phyloP scores from a whole-genome alignment of 108 stramenopile genomes.

The Cyclostephanos tholiformis region DNA sequence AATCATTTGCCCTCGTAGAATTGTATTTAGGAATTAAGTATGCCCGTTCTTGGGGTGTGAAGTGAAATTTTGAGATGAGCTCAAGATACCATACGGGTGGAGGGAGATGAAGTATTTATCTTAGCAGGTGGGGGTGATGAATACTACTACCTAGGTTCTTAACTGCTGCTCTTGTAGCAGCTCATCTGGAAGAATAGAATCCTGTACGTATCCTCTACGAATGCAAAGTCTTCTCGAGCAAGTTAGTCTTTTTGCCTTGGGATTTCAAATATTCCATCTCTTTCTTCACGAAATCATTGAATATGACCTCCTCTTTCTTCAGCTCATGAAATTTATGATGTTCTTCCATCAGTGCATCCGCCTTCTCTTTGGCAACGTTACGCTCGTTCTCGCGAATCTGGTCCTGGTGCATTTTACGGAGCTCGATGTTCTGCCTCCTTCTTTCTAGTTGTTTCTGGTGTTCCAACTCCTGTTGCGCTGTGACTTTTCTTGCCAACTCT shows the following conservation, averaged over 20 bases:
- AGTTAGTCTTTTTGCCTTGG: slow-evolving; percentile 36
- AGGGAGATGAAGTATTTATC: too few species aligned
- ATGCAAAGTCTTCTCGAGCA: slow-evolving; percentile 37
- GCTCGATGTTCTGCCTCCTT: slow-evolving; percentile 35
- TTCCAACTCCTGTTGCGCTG: slow-evolving; percentile 19
- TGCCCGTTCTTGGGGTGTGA: too few species aligned
- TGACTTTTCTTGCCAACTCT: slow-evolving; percentile 27
- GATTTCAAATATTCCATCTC: slow-evolving; percentile 44
- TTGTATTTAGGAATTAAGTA: too few species aligned
- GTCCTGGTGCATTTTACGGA: slow-evolving; percentile 31
- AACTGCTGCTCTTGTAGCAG: too few species aligned
- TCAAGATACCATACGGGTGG: too few species aligned
- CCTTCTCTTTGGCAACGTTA: slow-evolving; percentile 16
- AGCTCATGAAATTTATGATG: slow-evolving; percentile 33
- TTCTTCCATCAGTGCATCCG: slow-evolving; percentile 24
- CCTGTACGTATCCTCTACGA: not conserved
- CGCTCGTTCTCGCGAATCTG: slow-evolving; percentile 43
- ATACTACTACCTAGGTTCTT: not conserved
- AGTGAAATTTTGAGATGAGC: too few species aligned
- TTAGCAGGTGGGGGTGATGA: not conserved
- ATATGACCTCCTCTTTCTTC: slow-evolving; percentile 47
- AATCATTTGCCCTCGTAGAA: too few species aligned
- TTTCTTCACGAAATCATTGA: slow-evolving; percentile 37
- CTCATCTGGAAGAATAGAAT: not conserved
- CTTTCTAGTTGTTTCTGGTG: slow-evolving; percentile 38